Percentiles rank a stretch among this genome's conserved stretches.
phyloP scores from a whole-genome alignment of 176 grass and related monocot species.

The Hsuehochloa calcarea region DNA sequence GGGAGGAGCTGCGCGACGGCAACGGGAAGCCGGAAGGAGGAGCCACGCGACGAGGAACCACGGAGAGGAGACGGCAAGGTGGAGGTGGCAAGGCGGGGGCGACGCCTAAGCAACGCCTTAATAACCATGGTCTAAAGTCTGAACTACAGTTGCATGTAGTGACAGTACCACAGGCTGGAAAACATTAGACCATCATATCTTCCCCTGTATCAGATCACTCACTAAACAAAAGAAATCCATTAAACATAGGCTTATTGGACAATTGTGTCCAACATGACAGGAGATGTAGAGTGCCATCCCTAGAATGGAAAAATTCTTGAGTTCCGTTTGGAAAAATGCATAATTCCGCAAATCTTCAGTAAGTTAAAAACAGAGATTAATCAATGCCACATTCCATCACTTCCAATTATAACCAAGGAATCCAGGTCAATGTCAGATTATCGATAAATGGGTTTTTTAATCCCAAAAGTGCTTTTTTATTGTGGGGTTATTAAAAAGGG shows the following conservation, averaged over 20 bases:
- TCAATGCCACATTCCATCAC: not conserved
- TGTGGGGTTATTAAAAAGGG: not conserved
- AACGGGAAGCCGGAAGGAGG: too few species aligned
- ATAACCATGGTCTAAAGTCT: too few species aligned
- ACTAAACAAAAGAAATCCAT: not conserved
- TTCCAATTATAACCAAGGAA: not conserved
- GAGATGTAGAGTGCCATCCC: not conserved
- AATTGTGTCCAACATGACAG: not conserved
- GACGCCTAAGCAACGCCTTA: too few species aligned
- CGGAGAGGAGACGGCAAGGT: too few species aligned
- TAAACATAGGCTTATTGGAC: not conserved
- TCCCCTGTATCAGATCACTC: not conserved
- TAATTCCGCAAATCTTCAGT: not conserved
- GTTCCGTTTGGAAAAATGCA: not conserved
- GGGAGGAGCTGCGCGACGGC: too few species aligned
- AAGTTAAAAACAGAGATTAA: not conserved
- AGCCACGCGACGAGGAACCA: too few species aligned
- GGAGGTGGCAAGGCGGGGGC: accelerated
- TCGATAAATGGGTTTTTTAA: not conserved
- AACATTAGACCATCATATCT: not conserved
- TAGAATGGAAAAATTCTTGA: not conserved
- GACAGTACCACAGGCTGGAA: not conserved
- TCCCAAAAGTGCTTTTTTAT: not conserved
- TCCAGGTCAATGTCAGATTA: not conserved
- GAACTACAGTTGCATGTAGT: not conserved